Conservation (phyloP, 352 stramenopile species). For the Thalassiosira allenii region DNA sequence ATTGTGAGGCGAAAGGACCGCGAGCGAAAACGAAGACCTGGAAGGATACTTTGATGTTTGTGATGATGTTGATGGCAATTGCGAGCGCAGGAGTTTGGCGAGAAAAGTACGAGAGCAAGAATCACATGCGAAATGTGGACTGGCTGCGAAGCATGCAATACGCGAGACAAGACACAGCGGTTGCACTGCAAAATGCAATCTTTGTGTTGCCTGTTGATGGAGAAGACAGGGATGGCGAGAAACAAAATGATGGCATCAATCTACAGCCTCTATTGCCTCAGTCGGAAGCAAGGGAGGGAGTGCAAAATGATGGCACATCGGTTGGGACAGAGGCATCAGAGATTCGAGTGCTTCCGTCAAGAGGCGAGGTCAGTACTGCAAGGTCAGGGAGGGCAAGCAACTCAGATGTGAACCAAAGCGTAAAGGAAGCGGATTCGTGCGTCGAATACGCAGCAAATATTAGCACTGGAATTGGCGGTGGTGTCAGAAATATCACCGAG, state of each 20-base stretch:
- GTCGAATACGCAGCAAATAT: conserved; percentile 15
- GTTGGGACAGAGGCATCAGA: conserved; percentile 2
- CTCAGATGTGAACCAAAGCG: background rate
- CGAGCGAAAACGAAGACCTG: too few species aligned
- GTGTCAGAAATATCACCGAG: conserved; percentile 48
- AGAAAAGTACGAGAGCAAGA: conserved; percentile 25
- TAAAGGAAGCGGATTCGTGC: background rate
- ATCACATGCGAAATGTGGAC: conserved; percentile 35
- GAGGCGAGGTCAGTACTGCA: background rate
- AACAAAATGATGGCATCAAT: too few species aligned
- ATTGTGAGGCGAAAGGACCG: too few species aligned
- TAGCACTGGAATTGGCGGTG: conserved; percentile 40
- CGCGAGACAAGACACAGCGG: background rate
- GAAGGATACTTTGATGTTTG: conserved; percentile 21
- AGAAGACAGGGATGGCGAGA: too few species aligned
- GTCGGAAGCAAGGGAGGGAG: too few species aligned
- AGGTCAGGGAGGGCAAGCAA: conserved; percentile 2
- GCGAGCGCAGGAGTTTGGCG: conserved; percentile 25
- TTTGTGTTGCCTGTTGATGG: background rate
- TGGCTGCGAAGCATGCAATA: conserved; percentile 55
- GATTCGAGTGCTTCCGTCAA: background rate
- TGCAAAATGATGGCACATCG: background rate
- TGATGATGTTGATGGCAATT: conserved; percentile 35
- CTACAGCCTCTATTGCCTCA: too few species aligned
- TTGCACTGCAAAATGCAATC: background rate